Percentiles rank a stretch among this genome's conserved stretches.
These are phyloP conservation scores for Backusella tarrabulga DNA, from an alignment of 192 early-diverging fungal genomes.

Conservation along the genomic window DNA sequence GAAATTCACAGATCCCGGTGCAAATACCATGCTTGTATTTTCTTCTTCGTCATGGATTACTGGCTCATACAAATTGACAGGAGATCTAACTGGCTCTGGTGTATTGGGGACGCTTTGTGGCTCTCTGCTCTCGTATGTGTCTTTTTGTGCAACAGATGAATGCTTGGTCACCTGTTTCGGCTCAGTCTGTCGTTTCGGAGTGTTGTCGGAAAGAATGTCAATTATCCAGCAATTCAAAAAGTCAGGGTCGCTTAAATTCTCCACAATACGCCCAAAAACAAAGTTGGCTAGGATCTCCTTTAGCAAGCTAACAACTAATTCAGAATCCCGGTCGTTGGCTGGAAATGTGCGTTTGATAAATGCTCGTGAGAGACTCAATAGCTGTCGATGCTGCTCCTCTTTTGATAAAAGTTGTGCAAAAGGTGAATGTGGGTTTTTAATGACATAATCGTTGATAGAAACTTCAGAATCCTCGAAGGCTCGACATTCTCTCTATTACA, in stretches of 20 bases:
- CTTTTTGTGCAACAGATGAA: constrained; percentile 23
- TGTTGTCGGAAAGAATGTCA: constrained; percentile 39
- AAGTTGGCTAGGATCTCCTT: constrained; percentile 50
- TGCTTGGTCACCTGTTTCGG: constrained; percentile 5
- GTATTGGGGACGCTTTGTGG: not conserved
- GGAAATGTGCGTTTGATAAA: constrained; percentile 42
- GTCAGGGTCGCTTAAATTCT: constrained; percentile 51
- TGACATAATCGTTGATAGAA: constrained; percentile 38
- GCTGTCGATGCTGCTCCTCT: constrained; percentile 38
- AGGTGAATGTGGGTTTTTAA: constrained; percentile 44
- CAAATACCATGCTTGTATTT: constrained; percentile 3
- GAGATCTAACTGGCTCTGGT: constrained; percentile 6
- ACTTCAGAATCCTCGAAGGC: constrained; percentile 40
- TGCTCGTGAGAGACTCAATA: constrained; percentile 35
- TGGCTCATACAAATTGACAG: not conserved
- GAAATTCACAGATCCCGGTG: constrained; percentile 21
- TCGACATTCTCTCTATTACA: constrained; percentile 35
- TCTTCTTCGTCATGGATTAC: not conserved
- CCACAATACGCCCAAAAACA: constrained; percentile 40
- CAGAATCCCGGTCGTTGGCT: constrained; percentile 38
- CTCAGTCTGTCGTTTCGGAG: not conserved
- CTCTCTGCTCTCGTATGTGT: constrained; percentile 24
- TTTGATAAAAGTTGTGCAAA: constrained; percentile 39
- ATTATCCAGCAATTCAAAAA: constrained; percentile 53
- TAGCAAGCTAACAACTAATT: constrained; percentile 42